Base-by-base conservation (phyloP, 768 basidiomycete species). In the Imleria badia region DNA sequence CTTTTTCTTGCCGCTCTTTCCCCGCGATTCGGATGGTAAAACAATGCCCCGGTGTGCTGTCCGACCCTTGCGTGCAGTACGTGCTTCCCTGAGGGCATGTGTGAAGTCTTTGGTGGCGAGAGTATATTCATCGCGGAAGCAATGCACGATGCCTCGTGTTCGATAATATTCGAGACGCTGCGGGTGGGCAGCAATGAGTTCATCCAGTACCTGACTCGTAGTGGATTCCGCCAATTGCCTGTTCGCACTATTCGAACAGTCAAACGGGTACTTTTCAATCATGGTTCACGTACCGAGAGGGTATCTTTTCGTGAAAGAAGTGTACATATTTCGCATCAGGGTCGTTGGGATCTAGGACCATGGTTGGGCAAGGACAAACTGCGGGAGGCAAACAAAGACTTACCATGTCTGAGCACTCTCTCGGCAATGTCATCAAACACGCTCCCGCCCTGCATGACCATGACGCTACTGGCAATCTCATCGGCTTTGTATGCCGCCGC, bases 301-400 rank as follows among this genome's bases (percentile, higher is more conserved):
- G 93, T 60, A 95, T 95, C 74, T 93, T 94, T 66, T 95, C 92
- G 62, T 95, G 93, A 72, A 95, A 95, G 68, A 95, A 95, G 64
- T 94, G 87, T 3, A 95, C 91, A 67, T 94, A 94, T 76, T 80
- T 83, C 13, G 92, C 91, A 61, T 94, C 89, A 10, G 79, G 60
- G 60, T 94, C 87, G 58, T 78, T 75, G 0, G 90, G 89, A 67
- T 94, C 92, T 91, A 55, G 14, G 35, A 31, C 11, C 40, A 12
- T 22, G 48, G 60, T 56, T 35, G 5, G 51, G 33, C 8, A 13
- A 45, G 3, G 34, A 30, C 44, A 3, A 7, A 15, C 33, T 47
- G 29, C 15, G 33, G 38, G 33, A 4, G 49, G 34, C 43, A 10
- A 34, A 15, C 10, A 22, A 11, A 26, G 31, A 74, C 79, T 54